Base-by-base conservation (phyloP, 2,329 filamentous ascomycete species). In the Colletotrichum melonis region DNA sequence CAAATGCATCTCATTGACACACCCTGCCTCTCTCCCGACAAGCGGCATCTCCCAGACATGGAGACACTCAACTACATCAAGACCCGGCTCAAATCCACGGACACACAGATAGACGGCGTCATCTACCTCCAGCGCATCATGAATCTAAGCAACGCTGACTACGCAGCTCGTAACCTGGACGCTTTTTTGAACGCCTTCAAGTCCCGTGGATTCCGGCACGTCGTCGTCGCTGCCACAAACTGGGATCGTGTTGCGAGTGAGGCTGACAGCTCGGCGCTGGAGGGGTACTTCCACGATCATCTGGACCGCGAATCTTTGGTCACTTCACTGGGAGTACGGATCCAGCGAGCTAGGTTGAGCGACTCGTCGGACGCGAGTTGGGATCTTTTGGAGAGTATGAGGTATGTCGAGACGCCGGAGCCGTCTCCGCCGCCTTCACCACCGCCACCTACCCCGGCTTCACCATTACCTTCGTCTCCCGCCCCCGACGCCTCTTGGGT, bases 111-210 rank as follows among this genome's bases (percentile, higher is more conserved):
- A 24, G 12, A 28, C n/a, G 49, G 66, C 12, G 32, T 63, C 32
- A 63, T 63, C 19, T 49, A 63, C 49, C 5, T 26, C 30, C 49
- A 69, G 32, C 42, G 66, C 28, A 24, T 35, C 26, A 54, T 63
- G 42, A 46, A 54, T 9, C 12, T 46, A 1, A 54, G n/a, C 26
- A 26, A 49, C n/a, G 60, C 60, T 46, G 7, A 52, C 11, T 63
- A 52, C 24, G 60, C 46, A 14, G n/a, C 12, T 14, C 42, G 28
- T 30, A 63, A 55, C 46, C n/a, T 63, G 26, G 11, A 32, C 5
- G 14, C 26, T 2, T 54, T 54, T 7, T 14, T 22, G 1, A 7
- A 52, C 14, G 9, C 19, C 24, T 63, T 63, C 11, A 14, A 2
- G 42, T 63, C 38, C 5, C 16, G 52, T n/a, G 16, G 5, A 12